These are phyloP conservation scores for Rubia balearica DNA, from an alignment of 305 asterid species.

Conservation along the genomic window DNA sequence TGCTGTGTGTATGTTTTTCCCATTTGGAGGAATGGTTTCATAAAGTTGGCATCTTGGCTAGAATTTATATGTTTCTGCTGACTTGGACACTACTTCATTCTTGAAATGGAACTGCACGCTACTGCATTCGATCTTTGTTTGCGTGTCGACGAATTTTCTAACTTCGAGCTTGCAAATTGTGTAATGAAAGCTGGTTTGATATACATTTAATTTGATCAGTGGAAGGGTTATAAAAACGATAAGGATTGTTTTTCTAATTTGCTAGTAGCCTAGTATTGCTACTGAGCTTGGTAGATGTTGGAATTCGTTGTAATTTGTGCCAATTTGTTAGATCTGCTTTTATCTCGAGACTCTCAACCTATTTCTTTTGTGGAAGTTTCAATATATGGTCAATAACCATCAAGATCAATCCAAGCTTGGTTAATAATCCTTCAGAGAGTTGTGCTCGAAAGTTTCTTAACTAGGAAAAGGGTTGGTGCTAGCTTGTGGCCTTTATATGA, in stretches of 20 bases:
- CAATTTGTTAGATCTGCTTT: background rate
- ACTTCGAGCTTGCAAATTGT: background rate
- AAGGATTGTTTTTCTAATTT: background rate
- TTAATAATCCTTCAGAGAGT: too few relatives aligned
- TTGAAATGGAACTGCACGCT: background rate
- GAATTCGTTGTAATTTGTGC: background rate
- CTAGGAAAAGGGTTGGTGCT: background rate
- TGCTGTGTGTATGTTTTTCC: background rate
- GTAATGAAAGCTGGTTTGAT: background rate
- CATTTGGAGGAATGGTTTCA: background rate
- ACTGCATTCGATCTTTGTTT: background rate
- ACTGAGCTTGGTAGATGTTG: background rate
- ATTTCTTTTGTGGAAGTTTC: too few relatives aligned
- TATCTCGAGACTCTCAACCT: background rate
- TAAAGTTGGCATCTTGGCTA: constrained; percentile 4
- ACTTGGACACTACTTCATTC: background rate
- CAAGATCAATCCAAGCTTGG: background rate
- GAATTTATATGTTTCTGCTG: background rate
- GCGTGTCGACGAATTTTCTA: background rate
- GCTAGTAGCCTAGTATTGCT: background rate
- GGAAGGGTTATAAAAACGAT: background rate
- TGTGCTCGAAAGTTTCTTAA: background rate
- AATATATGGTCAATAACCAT: background rate
- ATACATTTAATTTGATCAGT: background rate
- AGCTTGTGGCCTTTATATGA: background rate